These are phyloP conservation scores for Geum urbanum DNA, from an alignment of 306 rosid species.

Conservation along the genomic window DNA sequence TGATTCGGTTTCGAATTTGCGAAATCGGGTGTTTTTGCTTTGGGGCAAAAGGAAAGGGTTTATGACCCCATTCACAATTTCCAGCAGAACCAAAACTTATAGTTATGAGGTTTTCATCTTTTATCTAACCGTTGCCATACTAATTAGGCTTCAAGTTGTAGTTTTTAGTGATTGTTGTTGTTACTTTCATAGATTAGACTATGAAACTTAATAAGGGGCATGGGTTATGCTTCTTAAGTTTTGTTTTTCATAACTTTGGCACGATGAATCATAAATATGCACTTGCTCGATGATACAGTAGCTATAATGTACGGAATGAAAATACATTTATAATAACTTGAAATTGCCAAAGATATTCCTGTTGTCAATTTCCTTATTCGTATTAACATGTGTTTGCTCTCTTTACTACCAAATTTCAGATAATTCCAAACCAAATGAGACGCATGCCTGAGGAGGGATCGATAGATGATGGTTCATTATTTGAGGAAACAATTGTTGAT, in stretches of 20 bases:
- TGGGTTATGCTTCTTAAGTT: neutral
- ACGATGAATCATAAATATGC: neutral
- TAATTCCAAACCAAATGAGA: constrained; percentile 88
- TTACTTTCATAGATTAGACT: neutral
- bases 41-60: neutral
- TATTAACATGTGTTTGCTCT: neutral
- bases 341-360: neutral
- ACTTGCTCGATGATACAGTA: neutral
- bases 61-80: neutral
- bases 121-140: too few relatives aligned
- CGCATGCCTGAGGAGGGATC: constrained; percentile 61
- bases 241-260: neutral
- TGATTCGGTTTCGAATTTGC: neutral
- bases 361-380: neutral
- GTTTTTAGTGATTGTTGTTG: neutral
- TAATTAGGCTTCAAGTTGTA: too few relatives aligned
- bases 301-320: neutral
- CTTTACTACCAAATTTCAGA: constrained; percentile 34
- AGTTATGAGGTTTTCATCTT: neutral
- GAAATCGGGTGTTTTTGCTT: neutral
- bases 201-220: neutral
- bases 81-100: neutral
- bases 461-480: constrained; percentile 35
- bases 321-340: neutral
- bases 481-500: constrained; percentile 53